Conservation (phyloP, 1,139 yeast species). For the Barnettozyma hawaiiensis region DNA sequence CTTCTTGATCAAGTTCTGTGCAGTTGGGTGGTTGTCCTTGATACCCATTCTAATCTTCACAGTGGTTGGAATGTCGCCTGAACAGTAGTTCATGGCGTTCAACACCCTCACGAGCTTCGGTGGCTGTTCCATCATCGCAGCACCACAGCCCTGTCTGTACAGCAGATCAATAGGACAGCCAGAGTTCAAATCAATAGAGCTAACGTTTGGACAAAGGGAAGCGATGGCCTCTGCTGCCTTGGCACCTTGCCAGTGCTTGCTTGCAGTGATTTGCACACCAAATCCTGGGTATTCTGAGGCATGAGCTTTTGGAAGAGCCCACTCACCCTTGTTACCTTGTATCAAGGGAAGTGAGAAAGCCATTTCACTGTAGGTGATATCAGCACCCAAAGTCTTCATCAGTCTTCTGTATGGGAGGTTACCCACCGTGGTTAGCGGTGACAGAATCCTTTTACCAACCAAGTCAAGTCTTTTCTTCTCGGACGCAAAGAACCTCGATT, state of each 20-base stretch:
- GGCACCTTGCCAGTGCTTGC: constrained; percentile 90
- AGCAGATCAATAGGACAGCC: constrained; percentile 97
- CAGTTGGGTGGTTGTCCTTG: constrained; percentile 80
- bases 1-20: constrained; percentile 65
- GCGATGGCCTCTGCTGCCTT: constrained; percentile 82
- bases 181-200: constrained; percentile 79
- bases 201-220: constrained; percentile 40
- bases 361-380: constrained; percentile 93
- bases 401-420: constrained; percentile 91
- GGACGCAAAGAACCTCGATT: constrained; percentile 69
- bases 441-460: constrained; percentile 72
- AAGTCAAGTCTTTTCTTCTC: constrained; percentile 77
- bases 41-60: constrained; percentile 92
- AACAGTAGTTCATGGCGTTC: constrained; percentile 82
- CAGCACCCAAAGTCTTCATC: constrained; percentile 89
- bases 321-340: constrained; percentile 88
- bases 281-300: constrained; percentile 75
- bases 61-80: constrained; percentile 88
- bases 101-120: constrained; percentile 72
- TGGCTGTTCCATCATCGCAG: constrained; percentile 88
- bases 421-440: constrained; percentile 97
- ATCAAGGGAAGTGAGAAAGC: constrained; percentile 80
- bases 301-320: constrained; percentile 97
- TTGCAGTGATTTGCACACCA: constrained; percentile 90
- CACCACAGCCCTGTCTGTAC: constrained; percentile 91